Conservation (phyloP, 2,329 filamentous ascomycete genomes). For the Colletotrichum costaricense region DNA sequence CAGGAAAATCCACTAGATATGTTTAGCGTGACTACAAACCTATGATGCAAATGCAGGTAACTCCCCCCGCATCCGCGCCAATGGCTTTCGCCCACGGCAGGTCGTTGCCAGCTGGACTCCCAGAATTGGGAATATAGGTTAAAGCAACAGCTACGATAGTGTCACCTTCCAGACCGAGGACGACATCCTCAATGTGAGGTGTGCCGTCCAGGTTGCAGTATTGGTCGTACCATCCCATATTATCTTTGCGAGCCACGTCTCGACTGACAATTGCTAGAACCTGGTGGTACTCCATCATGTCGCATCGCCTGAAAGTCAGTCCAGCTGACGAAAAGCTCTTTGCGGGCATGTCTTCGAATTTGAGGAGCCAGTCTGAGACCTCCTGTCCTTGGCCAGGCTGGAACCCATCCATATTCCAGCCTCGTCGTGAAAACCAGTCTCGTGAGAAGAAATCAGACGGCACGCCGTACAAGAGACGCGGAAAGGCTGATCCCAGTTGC, state of each 20-base stretch:
- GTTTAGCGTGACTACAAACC: conserved; percentile 52
- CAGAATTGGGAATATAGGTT: conserved; percentile 61
- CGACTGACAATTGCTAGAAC: conserved; percentile 63
- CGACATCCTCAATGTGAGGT: conserved; percentile 61
- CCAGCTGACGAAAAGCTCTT: conserved; percentile 52
- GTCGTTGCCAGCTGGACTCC: conserved; percentile 59
- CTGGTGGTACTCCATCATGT: conserved; percentile 55
- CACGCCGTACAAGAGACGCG: conserved; percentile 66
- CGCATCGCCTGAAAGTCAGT: conserved; percentile 58
- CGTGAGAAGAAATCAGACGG: conserved; percentile 54
- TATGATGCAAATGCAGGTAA: conserved; percentile 70
- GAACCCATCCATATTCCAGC: conserved; percentile 59
- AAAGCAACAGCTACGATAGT: conserved; percentile 65
- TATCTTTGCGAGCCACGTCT: conserved; percentile 57
- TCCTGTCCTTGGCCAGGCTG: conserved; percentile 56
- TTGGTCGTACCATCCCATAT: conserved; percentile 70
- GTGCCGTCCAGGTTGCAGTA: conserved; percentile 63
- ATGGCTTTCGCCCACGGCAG: conserved; percentile 67
- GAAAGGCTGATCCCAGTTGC: conserved; percentile 69
- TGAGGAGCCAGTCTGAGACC: conserved; percentile 65
- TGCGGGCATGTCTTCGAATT: conserved; percentile 60
- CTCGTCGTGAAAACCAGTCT: conserved; percentile 65
- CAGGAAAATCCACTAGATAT: not conserved
- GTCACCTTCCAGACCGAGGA: conserved; percentile 62
- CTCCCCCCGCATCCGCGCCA: conserved; percentile 64